Evolutionary conservation across 2,329 filamentous ascomycete genomes (phyloP).

Genomic region (Curvularia sp.): DNA sequence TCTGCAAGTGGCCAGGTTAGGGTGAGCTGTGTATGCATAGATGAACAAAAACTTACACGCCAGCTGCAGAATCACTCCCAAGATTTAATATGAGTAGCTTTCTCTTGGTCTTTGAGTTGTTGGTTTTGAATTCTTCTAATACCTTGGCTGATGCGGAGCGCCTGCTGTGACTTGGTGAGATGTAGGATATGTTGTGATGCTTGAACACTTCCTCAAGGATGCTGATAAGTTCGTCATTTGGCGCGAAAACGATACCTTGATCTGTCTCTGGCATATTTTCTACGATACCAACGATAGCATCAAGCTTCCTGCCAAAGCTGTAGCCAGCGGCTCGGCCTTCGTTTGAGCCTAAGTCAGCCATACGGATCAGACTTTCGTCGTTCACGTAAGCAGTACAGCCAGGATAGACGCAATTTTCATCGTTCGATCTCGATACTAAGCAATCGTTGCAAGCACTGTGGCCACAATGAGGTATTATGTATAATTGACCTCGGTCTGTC

Average conservation of each 20-base stretch:
- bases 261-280: slow-evolving; percentile 51
- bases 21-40: too few relatives aligned
- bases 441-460: slow-evolving; percentile 38
- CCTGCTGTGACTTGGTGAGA: slow-evolving; percentile 23
- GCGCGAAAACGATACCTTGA: slow-evolving; percentile 41
- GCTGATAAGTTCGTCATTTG: slow-evolving; percentile 28
- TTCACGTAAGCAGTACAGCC: slow-evolving; percentile 32
- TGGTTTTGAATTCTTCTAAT: slow-evolving; percentile 44
- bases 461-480: slow-evolving; percentile 36
- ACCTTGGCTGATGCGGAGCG: slow-evolving; percentile 19
- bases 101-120: too few relatives aligned
- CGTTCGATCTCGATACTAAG: slow-evolving; percentile 29
- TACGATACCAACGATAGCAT: slow-evolving; percentile 42
- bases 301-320: slow-evolving; percentile 40
- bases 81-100: too few relatives aligned
- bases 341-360: slow-evolving; percentile 27
- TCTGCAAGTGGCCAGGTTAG: too few relatives aligned
- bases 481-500: slow-evolving; percentile 18
- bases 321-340: slow-evolving; percentile 31
- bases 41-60: too few relatives aligned
- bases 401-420: slow-evolving; percentile 31
- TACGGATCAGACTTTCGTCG: slow-evolving; percentile 30
- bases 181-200: slow-evolving; percentile 25
- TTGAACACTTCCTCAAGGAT: slow-evolving; percentile 30
- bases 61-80: too few relatives aligned